These are phyloP conservation scores for Boletellus deceptivus DNA, from an alignment of 1,284 basidiomycete species.

Conservation along the genomic window DNA sequence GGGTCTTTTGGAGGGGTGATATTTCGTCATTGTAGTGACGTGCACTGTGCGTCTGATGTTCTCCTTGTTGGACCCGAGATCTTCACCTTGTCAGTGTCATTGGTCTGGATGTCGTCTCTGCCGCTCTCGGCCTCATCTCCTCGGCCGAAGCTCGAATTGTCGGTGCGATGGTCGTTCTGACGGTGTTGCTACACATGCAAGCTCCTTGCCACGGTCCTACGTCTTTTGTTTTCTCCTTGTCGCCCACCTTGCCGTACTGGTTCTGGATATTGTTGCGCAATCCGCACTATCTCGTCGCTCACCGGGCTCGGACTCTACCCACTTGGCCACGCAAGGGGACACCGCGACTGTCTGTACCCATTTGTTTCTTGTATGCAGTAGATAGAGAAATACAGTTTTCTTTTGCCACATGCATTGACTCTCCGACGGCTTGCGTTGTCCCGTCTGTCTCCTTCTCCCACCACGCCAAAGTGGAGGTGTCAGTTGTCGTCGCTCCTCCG, in stretches of 20 bases:
- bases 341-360: conserved; percentile 17
- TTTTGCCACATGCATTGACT: conserved; percentile 56
- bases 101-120: neutral
- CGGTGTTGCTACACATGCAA: neutral
- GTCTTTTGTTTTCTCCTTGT: neutral
- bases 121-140: neutral
- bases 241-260: neutral
- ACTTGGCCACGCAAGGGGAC: neutral
- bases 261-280: neutral
- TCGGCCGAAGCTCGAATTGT: neutral
- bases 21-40: neutral
- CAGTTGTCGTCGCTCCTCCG: conserved; percentile 8
- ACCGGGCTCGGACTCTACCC: neutral
- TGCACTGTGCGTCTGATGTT: neutral
- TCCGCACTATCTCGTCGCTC: neutral
- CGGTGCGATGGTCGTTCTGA: neutral
- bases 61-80: neutral
- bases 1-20: neutral
- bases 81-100: neutral
- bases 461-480: conserved; percentile 22
- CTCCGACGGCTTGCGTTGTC: conserved; percentile 48
- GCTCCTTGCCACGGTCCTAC: neutral
- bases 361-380: conserved; percentile 30
- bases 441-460: conserved; percentile 25
- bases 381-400: conserved; percentile 39